Percentiles rank a stretch among this genome's conserved stretches.
phyloP scores from a whole-genome alignment of 2,329 filamentous ascomycete species.

The Byssothecium circinans region DNA sequence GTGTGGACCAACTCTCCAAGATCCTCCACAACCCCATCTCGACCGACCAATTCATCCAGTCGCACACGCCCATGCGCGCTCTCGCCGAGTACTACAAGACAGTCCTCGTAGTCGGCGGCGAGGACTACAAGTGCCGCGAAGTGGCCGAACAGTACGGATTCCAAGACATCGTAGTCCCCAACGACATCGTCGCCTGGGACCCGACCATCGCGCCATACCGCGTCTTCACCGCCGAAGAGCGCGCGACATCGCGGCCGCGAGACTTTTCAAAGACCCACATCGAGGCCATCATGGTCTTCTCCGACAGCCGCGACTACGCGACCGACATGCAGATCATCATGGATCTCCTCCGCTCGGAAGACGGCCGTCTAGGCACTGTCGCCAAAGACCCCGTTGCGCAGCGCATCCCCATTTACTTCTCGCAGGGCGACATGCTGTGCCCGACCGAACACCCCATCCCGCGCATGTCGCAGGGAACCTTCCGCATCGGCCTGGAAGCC shows the following conservation, averaged over 20 bases:
- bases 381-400: slow-evolving; percentile 66
- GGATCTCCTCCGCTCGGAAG: slow-evolving; percentile 68
- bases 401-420: slow-evolving; percentile 75
- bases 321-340: slow-evolving; percentile 78
- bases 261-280: slow-evolving; percentile 74
- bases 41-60: slow-evolving; percentile 76
- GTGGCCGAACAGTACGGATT: slow-evolving; percentile 74
- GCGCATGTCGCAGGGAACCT: slow-evolving; percentile 73
- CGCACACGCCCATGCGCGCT: slow-evolving; percentile 76
- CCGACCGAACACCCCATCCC: slow-evolving; percentile 61
- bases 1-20: slow-evolving; percentile 66
- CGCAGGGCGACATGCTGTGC: slow-evolving; percentile 66
- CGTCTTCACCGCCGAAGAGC: slow-evolving; percentile 68
- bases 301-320: slow-evolving; percentile 72
- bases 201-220: slow-evolving; percentile 69
- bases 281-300: slow-evolving; percentile 74
- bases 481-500: slow-evolving; percentile 72
- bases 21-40: slow-evolving; percentile 67
- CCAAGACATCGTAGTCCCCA: slow-evolving; percentile 71
- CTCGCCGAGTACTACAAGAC: slow-evolving; percentile 76
- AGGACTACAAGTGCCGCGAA: slow-evolving; percentile 73
- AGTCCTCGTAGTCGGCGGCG: slow-evolving; percentile 73
- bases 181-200: slow-evolving; percentile 73
- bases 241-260: slow-evolving; percentile 65
- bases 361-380: slow-evolving; percentile 66